A percentile compares a stretch with the other conserved stretches of the same genome.
Evolutionary conservation across 208 protist species (phyloP).

Genomic region (Leishmania lainsoni): DNA sequence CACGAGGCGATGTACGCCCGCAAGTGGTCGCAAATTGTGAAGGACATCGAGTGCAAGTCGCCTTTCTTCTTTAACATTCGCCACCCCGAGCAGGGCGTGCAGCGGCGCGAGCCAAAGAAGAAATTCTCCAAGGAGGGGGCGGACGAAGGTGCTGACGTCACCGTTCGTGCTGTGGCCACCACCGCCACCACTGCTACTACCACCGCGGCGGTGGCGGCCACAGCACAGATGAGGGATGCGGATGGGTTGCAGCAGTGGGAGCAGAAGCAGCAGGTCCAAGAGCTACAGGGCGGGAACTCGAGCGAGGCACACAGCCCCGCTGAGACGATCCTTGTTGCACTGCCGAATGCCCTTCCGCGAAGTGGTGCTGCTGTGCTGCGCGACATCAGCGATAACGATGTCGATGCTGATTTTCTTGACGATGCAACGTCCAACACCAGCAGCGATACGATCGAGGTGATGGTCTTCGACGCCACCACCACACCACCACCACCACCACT

Average conservation of each 20-base stretch:
- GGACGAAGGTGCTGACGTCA: background rate
- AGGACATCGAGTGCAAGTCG: constrained; percentile 75
- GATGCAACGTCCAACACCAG: background rate
- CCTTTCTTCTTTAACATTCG: constrained; percentile 92
- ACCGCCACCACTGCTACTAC: background rate
- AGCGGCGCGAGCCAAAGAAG: constrained; percentile 44
- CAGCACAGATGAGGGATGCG: background rate
- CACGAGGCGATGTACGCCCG: constrained; percentile 85
- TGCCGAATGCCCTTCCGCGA: background rate
- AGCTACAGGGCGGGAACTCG: background rate
- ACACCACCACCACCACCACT: background rate
- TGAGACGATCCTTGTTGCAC: background rate
- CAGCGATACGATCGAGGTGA: background rate
- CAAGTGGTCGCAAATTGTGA: constrained; percentile 83
- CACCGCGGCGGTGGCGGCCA: background rate
- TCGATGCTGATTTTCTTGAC: background rate
- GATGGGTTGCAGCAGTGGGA: background rate
- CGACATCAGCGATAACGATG: background rate
- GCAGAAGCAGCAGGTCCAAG: background rate
- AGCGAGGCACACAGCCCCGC: background rate
- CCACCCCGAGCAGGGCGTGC: constrained; percentile 80
- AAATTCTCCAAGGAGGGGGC: constrained; percentile 12
- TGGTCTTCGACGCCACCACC: background rate
- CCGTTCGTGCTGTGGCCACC: background rate
- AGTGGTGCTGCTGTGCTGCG: background rate